A percentile compares a stretch with the other conserved stretches of the same genome.
These are phyloP conservation scores for Penicillium sp. DNA, from an alignment of 2,329 filamentous ascomycete species.

Conservation along the genomic window DNA sequence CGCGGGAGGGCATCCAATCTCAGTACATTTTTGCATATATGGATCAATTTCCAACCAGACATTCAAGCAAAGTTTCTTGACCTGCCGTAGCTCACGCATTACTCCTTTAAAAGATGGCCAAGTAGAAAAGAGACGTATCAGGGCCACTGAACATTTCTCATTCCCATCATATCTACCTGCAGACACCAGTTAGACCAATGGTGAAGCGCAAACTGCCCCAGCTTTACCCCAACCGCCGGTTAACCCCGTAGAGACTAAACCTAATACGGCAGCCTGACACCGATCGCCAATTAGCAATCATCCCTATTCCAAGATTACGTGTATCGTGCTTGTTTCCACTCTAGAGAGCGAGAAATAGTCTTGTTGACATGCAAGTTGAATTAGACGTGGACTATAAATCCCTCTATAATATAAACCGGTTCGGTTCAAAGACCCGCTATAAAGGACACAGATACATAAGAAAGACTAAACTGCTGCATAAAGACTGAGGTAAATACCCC, in stretches of 20 bases:
- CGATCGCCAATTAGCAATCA: too few relatives aligned
- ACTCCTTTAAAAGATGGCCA: neutral
- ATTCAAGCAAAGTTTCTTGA: neutral
- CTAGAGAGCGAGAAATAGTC: too few relatives aligned
- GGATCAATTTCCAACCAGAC: neutral
- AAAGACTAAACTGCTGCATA: conserved; percentile 45
- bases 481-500: conserved; percentile 75
- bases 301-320: too few relatives aligned
- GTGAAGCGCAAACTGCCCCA: too few relatives aligned
- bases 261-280: too few relatives aligned
- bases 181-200: too few relatives aligned
- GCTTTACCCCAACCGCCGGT: too few relatives aligned
- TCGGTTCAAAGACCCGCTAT: neutral
- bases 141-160: too few relatives aligned
- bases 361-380: neutral
- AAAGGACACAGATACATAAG: neutral
- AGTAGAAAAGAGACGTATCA: neutral
- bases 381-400: neutral
- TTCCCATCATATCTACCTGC: too few relatives aligned
- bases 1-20: conserved; percentile 11
- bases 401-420: neutral
- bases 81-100: neutral
- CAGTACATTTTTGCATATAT: conserved; percentile 15
- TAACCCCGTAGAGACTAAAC: too few relatives aligned
- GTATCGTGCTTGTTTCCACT: too few relatives aligned